Evolutionary conservation across 768 basidiomycete genomes (phyloP).

Genomic region (Rhizopogon vinicolor): DNA sequence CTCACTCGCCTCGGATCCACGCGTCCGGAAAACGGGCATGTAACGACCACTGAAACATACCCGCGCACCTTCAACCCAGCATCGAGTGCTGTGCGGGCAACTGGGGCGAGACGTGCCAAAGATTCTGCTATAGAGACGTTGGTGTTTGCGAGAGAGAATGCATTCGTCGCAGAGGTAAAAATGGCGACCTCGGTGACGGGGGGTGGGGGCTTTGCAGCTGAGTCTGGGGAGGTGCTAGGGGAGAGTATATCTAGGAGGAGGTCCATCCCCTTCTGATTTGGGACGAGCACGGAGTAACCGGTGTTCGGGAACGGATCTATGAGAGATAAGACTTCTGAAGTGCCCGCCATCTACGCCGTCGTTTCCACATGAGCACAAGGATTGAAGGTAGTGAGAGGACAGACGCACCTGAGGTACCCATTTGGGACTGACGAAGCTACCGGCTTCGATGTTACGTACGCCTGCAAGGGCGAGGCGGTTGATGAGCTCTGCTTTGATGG

Average conservation of each 20-base stretch:
- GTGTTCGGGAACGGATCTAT: constrained; percentile 50
- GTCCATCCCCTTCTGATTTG: constrained; percentile 75
- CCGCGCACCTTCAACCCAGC: constrained; percentile 70
- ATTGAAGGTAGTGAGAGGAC: background rate
- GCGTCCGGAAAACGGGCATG: constrained; percentile 83
- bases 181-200: constrained; percentile 82
- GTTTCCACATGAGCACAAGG: background rate
- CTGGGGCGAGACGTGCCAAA: constrained; percentile 54
- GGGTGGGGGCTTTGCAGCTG: constrained; percentile 33
- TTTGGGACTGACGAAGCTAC: constrained; percentile 90
- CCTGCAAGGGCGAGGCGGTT: constrained; percentile 69
- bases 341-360: constrained; percentile 74
- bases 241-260: constrained; percentile 56
- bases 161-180: constrained; percentile 86
- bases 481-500: constrained; percentile 77
- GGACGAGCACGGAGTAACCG: constrained; percentile 77
- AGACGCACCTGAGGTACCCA: constrained; percentile 83
- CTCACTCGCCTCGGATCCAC: constrained; percentile 62
- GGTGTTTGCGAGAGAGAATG: constrained; percentile 82
- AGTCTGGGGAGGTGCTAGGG: constrained; percentile 15
- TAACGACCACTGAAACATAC: constrained; percentile 80
- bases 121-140: constrained; percentile 73
- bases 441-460: constrained; percentile 67
- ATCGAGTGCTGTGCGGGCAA: constrained; percentile 56
- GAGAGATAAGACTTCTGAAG: constrained; percentile 62